These are phyloP conservation scores for Harringtonia aguacate DNA, from an alignment of 2,329 filamentous ascomycete genomes.

Conservation along the genomic window DNA sequence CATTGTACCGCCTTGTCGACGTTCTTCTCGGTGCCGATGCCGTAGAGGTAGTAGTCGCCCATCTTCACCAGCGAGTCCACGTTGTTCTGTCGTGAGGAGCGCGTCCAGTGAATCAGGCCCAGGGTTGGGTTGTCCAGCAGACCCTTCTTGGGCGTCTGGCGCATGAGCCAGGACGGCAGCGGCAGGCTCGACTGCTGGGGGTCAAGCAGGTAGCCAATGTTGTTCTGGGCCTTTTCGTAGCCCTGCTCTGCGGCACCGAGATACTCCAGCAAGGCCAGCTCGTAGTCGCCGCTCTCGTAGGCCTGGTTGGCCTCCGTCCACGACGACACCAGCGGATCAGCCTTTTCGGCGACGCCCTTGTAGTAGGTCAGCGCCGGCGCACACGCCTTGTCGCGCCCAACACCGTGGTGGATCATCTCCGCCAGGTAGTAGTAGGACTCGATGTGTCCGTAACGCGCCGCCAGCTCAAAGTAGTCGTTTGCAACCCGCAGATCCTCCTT, in stretches of 20 bases:
- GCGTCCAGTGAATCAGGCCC: constrained; percentile 87
- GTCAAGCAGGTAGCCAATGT: constrained; percentile 80
- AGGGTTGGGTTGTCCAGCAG: constrained; percentile 45
- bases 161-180: constrained; percentile 39
- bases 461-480: constrained; percentile 78
- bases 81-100: constrained; percentile 86
- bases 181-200: constrained; percentile 53
- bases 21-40: constrained; percentile 62
- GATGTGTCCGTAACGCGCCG: constrained; percentile 70
- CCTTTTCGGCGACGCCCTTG: constrained; percentile 65
- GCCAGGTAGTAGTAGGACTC: constrained; percentile 89
- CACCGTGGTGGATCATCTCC: constrained; percentile 71
- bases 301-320: constrained; percentile 77
- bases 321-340: constrained; percentile 62
- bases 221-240: constrained; percentile 81
- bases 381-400: constrained; percentile 72
- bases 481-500: constrained; percentile 63
- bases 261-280: constrained; percentile 69
- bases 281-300: constrained; percentile 67
- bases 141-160: constrained; percentile 3
- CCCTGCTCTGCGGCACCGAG: constrained; percentile 88
- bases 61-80: constrained; percentile 94
- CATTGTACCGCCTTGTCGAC: constrained; percentile 83
- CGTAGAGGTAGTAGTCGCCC: constrained; percentile 91
- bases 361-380: constrained; percentile 71